Conservation (phyloP, 179 eudicot genomes). For the Drosera spatulata region DNA sequence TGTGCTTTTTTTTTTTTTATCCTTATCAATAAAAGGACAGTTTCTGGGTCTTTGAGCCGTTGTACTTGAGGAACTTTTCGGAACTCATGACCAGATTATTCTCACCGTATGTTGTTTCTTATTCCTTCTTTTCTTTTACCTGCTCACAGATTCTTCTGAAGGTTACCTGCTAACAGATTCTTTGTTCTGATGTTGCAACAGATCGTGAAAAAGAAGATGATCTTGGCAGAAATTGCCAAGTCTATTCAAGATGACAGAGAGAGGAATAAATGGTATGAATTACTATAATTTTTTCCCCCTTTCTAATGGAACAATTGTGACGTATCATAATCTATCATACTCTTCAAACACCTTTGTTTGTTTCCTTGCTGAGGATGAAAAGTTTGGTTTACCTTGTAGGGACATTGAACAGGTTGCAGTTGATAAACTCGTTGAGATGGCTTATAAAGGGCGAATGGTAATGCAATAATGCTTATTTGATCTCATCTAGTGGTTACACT, state of each 20-base stretch:
- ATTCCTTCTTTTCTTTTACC: background rate
- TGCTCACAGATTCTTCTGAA: background rate
- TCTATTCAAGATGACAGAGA: conserved; percentile 27
- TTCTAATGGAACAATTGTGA: too few species aligned
- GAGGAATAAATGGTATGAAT: conserved; percentile 23
- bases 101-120: background rate
- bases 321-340: background rate
- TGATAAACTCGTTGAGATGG: conserved; percentile 45
- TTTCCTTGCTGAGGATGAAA: background rate
- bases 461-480: background rate
- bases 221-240: conserved; percentile 27
- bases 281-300: too few species aligned
- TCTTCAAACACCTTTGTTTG: background rate
- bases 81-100: too few species aligned
- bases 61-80: too few species aligned
- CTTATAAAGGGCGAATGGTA: conserved; percentile 51
- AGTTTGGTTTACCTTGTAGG: conserved; percentile 18
- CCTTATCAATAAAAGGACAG: too few species aligned
- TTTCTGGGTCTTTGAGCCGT: too few species aligned
- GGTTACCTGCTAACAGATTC: background rate
- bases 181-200: conserved; percentile 7
- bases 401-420: conserved; percentile 39
- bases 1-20: too few species aligned
- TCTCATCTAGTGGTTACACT: background rate
- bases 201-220: conserved; percentile 28